Evolutionary conservation across 169 alveolate species (phyloP), one percentile per base, ranked within the genome.

Genomic region (Plasmodium fragile): DNA sequence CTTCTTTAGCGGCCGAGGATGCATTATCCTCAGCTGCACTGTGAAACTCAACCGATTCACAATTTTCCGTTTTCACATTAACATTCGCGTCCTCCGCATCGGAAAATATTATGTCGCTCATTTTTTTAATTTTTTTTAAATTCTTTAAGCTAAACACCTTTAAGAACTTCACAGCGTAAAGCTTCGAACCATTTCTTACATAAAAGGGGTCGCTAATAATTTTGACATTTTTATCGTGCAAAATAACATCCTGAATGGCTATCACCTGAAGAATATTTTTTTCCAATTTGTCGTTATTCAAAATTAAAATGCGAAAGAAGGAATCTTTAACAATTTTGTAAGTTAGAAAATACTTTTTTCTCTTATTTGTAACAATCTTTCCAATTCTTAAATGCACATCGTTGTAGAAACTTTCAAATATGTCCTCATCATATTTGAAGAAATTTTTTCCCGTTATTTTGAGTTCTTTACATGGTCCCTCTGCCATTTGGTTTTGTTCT

Each of bases 121-220:
- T 87, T 55, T 53, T 75, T 78, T 65, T 87, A 59, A 77, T 10
- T 34, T 87, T 87, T 69, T 78, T 87, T 28, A 87, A 77, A 65
- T 87, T 78, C 70, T 87, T 87, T 59, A 87, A 71, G 36, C 82
- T 55, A 18, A 87, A 87, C 79, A 87, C 45, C 41, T 87, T 87
- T 65, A 87, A 87, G 70, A 87, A 87, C n/a, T 87, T 87, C 18
- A 87, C 72, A 87, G 79, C 93, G 34, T 87, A 87, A 1, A 87
- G 41, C 36, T 75, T 87, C n/a, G 41, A 34, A 59, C 71, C 59
- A 87, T 87, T 87, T 59, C 82, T 87, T 59, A 87, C 34, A 72
- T 87, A 87, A 72, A 87, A 55, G 0, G 93, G 59, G 22, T 87
- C 93, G 81, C 93, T 87, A 39, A 18, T 36, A 39, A 87, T 87